Evolutionary conservation across 1,284 basidiomycete species (phyloP).

Genomic region (Fomitiporia mediterranea): DNA sequence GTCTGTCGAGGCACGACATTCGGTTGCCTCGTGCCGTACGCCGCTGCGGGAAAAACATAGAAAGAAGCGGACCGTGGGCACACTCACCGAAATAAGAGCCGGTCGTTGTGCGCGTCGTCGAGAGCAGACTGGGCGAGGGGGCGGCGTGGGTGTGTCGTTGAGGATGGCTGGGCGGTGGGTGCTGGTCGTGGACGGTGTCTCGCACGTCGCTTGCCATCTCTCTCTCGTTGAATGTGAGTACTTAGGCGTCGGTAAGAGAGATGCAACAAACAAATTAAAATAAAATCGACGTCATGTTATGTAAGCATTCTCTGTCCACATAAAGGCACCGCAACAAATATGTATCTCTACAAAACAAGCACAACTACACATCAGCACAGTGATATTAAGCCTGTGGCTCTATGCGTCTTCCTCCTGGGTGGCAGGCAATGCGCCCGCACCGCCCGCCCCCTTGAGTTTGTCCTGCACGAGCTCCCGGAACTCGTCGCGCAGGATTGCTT

Average conservation of each 20-base stretch:
- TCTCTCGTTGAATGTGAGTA: neutral
- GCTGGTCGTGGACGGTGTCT: neutral
- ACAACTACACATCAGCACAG: neutral
- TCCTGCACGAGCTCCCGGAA: constrained; percentile 78
- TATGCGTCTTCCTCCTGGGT: neutral
- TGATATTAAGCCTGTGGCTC: too few species aligned
- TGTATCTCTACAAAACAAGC: neutral
- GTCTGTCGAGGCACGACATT: neutral
- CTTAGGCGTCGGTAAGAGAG: constrained; percentile 1
- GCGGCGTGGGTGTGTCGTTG: neutral
- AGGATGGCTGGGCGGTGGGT: neutral
- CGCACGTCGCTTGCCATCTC: neutral
- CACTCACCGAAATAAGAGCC: constrained; percentile 2
- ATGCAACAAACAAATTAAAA: neutral
- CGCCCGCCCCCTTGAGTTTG: constrained; percentile 47
- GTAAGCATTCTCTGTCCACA: neutral
- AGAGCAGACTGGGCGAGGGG: neutral
- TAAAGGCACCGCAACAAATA: too few species aligned
- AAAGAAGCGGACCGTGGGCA: neutral
- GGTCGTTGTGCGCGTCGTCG: neutral
- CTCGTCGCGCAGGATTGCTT: constrained; percentile 74
- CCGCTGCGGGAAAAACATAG: neutral
- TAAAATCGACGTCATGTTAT: constrained; percentile 4
- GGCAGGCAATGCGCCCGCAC: neutral
- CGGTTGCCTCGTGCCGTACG: constrained; percentile 6